Evolutionary conservation across 768 basidiomycete genomes (phyloP), one percentile per base, ranked within the genome.

Genomic region (Asterophora parasitica): DNA sequence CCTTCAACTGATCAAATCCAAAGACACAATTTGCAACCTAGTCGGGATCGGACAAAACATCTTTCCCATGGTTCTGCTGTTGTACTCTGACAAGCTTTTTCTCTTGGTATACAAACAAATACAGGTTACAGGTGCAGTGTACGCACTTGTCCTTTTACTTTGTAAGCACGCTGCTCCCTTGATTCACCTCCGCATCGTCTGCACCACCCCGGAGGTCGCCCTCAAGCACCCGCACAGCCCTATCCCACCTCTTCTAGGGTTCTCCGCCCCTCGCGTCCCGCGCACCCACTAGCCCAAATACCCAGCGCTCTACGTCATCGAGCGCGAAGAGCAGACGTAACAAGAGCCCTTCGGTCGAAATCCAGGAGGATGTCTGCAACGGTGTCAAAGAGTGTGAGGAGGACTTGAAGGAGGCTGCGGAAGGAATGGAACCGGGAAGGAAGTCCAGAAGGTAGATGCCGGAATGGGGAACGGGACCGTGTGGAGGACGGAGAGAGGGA

Each of bases 201-300:
- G 10, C 10, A 12, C 23, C 41, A 7, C 17, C 30, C 17, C 13
- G 19, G 3, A 9, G 26, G 26, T 32, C 11, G 3, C 30, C 42
- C 13, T 34, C 20, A 34, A 31, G 37, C 23, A 57, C 43, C 19
- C 31, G 49, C 20, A 42, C 55, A 6, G 67, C 71, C 23, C 75
- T 59, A 26, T 71, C 61, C 82, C 80, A 77, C 37, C 64, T 58
- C 26, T 54, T 58, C 81, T 81, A 83, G 5, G 81, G 79, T 57
- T 83, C 82, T 19, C 69, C 58, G 1, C 79, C 79, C 10, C 51
- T 53, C 0, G 83, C 76, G 34, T 78, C 70, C 39, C 77, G 63
- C 13, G 78, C 83, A 0, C 65, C 54, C 5, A 61, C 51, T 2
- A 61, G 17, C 0, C 49, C 37, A 52, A 78, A 82, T 1, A 75